A percentile compares a stretch with the other conserved stretches of the same genome.
These are phyloP conservation scores for Stramenopiles sp. DNA, from an alignment of 352 stramenopile species.

Conservation along the genomic window DNA sequence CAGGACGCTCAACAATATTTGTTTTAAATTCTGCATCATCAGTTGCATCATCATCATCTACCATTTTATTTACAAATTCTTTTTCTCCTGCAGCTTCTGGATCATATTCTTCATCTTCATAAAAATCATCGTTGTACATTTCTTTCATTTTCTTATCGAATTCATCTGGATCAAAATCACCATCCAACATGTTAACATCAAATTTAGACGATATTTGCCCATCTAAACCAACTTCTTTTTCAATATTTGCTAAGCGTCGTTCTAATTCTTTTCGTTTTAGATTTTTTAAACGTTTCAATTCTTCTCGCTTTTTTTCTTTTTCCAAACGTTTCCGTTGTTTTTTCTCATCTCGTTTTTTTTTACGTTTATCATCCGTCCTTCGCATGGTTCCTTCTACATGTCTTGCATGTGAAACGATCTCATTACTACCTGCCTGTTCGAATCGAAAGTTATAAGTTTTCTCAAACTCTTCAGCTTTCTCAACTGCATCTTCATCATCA, in stretches of 20 bases:
- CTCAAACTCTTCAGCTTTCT: slow-evolving; percentile 89
- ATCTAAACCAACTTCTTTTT: slow-evolving; percentile 45
- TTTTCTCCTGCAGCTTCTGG: slow-evolving; percentile 15
- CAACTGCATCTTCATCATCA: slow-evolving; percentile 65
- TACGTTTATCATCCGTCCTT: slow-evolving; percentile 82
- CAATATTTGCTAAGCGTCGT: slow-evolving; percentile 71
- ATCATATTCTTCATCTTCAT: slow-evolving; percentile 46
- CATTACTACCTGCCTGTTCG: slow-evolving; percentile 71
- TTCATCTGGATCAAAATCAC: slow-evolving; percentile 92
- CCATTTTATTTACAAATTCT: slow-evolving; percentile 16
- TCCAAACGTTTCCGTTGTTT: slow-evolving; percentile 82
- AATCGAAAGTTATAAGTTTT: slow-evolving; percentile 98
- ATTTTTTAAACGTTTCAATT: slow-evolving; percentile 89
- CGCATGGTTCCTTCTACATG: slow-evolving; percentile 64
- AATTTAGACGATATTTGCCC: slow-evolving; percentile 35
- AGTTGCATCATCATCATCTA: not conserved
- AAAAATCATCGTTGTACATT: slow-evolving; percentile 95
- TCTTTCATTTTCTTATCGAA: slow-evolving; percentile 80
- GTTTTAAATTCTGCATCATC: not conserved
- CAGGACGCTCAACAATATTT: not conserved
- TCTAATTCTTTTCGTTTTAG: slow-evolving; percentile 87
- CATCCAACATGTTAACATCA: slow-evolving; percentile 55
- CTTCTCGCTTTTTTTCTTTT: slow-evolving; percentile 84
- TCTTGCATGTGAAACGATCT: slow-evolving; percentile 57
- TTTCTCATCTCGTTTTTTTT: slow-evolving; percentile 73